These are phyloP conservation scores for Debaryomyces psychrophilus DNA, from an alignment of 1,139 yeast genomes.

Conservation along the genomic window DNA sequence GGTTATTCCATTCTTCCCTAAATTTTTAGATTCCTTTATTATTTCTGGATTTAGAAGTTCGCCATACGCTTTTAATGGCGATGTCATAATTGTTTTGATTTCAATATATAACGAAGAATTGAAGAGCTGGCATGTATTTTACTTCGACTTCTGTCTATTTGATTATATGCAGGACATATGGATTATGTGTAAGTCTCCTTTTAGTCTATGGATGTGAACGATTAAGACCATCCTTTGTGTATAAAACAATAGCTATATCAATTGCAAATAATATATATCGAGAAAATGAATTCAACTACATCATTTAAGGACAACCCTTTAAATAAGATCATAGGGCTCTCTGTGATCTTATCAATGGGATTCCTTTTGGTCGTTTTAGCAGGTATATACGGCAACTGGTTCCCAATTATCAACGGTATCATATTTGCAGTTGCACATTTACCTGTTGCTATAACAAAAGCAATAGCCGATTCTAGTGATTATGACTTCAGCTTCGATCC, in stretches of 20 bases:
- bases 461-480: conserved; percentile 37
- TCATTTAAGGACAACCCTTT: conserved; percentile 54
- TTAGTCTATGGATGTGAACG: background rate
- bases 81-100: background rate
- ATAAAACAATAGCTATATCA: background rate
- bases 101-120: background rate
- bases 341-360: conserved; percentile 76
- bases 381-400: conserved; percentile 77
- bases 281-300: conserved; percentile 34
- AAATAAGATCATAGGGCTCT: conserved; percentile 71
- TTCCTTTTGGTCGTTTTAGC: conserved; percentile 78
- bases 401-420: conserved; percentile 64
- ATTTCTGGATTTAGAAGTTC: conserved; percentile 1
- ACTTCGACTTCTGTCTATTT: background rate
- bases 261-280: background rate
- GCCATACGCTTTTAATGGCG: background rate
- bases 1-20: background rate
- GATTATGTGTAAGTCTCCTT: background rate
- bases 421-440: conserved; percentile 64
- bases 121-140: background rate
- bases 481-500: conserved; percentile 53
- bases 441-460: conserved; percentile 55
- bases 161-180: background rate
- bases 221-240: background rate
- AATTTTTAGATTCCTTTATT: background rate